These are phyloP conservation scores for Moricandia moricandioides DNA, from an alignment of 345 rosid species.

Conservation along the genomic window DNA sequence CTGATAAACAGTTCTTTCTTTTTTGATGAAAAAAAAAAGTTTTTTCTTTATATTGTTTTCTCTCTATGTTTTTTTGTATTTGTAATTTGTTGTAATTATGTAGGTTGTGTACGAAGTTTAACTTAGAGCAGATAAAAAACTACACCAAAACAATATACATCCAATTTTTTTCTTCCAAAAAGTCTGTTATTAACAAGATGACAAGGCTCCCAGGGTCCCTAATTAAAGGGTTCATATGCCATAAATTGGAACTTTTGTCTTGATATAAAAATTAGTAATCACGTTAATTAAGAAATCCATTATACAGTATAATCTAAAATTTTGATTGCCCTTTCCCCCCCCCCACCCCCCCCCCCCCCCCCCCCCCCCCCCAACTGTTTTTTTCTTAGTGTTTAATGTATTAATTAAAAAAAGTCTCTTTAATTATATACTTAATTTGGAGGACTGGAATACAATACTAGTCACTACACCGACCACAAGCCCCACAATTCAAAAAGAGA, in stretches of 20 bases:
- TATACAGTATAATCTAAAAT: background rate
- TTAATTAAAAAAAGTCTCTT: background rate
- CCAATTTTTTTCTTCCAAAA: background rate
- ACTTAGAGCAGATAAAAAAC: background rate
- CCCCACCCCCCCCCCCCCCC: too few relatives aligned
- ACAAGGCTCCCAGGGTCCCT: background rate
- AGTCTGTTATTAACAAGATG: background rate
- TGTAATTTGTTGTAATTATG: background rate
- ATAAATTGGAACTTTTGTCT: background rate
- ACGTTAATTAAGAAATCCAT: background rate
- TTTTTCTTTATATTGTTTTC: background rate
- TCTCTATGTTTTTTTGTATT: background rate
- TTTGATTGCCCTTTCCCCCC: background rate
- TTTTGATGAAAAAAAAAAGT: too few relatives aligned
- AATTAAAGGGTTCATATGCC: background rate
- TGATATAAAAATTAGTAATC: background rate
- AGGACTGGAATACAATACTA: slow-evolving; percentile 10
- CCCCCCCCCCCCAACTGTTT: background rate
- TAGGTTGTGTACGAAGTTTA: background rate
- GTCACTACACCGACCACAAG: slow-evolving; percentile 18
- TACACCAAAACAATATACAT: background rate
- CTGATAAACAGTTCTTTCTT: background rate
- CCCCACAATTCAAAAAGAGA: slow-evolving; percentile 6
- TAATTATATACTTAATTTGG: background rate
- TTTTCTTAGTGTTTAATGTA: background rate